A percentile compares a stretch with the other conserved stretches of the same genome.
phyloP scores from a whole-genome alignment of 1,284 basidiomycete species.

The Dichomitus squalens region DNA sequence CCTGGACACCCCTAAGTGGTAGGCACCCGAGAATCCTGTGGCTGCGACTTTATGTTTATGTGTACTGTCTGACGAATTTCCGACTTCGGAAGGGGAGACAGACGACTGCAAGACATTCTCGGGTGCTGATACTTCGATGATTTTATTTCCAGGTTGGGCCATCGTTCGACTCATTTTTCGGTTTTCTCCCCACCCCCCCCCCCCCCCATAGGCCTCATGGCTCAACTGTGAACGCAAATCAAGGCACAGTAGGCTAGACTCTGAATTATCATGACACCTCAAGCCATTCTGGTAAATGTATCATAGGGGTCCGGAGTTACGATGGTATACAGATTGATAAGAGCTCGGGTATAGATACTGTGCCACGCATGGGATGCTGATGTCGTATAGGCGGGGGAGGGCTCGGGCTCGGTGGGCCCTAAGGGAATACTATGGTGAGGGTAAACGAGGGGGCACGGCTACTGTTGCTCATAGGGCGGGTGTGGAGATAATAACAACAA shows the following conservation, averaged over 20 bases:
- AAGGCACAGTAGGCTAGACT: not conserved
- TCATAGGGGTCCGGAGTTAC: conserved; percentile 20
- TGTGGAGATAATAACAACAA: not conserved
- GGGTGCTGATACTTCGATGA: too few species aligned
- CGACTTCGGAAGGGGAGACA: too few species aligned
- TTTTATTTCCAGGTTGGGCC: too few species aligned
- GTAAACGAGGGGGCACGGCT: not conserved
- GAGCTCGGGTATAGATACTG: conserved; percentile 25
- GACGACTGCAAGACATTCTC: too few species aligned
- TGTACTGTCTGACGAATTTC: too few species aligned
- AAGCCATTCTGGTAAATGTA: conserved; percentile 2
- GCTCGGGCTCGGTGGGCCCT: not conserved
- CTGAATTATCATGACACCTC: not conserved
- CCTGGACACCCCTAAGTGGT: too few species aligned
- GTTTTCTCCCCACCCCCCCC: too few species aligned
- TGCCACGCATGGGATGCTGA: conserved; percentile 18
- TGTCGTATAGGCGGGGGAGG: not conserved
- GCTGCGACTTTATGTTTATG: too few species aligned
- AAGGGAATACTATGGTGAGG: not conserved
- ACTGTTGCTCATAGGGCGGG: not conserved
- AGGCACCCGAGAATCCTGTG: too few species aligned
- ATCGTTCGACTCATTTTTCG: too few species aligned
- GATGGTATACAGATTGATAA: conserved; percentile 30
- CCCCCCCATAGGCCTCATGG: too few species aligned
- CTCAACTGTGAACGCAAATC: too few species aligned